Conservation (phyloP, 2,329 filamentous ascomycete species). For the Colletotrichum sp. region DNA sequence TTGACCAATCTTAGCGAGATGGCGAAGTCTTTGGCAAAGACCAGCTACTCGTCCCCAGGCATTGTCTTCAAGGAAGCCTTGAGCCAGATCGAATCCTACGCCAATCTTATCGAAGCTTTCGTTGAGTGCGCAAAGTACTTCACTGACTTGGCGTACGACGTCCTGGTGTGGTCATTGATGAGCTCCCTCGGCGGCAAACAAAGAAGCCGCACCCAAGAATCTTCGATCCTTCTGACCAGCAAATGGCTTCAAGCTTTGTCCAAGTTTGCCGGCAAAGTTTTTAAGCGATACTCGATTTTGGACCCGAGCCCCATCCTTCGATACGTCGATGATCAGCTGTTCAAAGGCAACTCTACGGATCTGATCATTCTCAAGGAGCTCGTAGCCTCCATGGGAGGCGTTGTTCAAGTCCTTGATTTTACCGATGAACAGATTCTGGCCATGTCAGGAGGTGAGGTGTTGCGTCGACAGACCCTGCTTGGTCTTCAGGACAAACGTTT, state of each 20-base stretch:
- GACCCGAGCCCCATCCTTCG: constrained; percentile 85
- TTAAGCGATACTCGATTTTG: constrained; percentile 83
- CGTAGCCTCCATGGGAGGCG: constrained; percentile 90
- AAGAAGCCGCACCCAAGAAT: constrained; percentile 66
- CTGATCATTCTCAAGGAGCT: constrained; percentile 91
- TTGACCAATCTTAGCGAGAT: constrained; percentile 86
- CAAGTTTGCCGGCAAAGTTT: constrained; percentile 89
- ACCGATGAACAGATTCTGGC: constrained; percentile 87
- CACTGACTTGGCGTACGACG: constrained; percentile 89
- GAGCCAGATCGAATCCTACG: constrained; percentile 90
- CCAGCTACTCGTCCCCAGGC: constrained; percentile 89
- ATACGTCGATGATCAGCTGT: constrained; percentile 86
- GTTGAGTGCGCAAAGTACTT: constrained; percentile 96
- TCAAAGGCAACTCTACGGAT: constrained; percentile 84
- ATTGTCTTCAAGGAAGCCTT: constrained; percentile 90
- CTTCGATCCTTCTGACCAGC: constrained; percentile 76
- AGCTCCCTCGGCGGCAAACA: constrained; percentile 69
- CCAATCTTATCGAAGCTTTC: constrained; percentile 92
- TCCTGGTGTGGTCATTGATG: constrained; percentile 90
- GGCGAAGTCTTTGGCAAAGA: constrained; percentile 87
- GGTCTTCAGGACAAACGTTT: constrained; percentile 84
- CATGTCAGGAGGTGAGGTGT: constrained; percentile 82
- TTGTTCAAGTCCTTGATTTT: constrained; percentile 84
- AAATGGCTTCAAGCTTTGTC: constrained; percentile 91
- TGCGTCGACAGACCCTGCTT: constrained; percentile 81